Evolutionary conservation across 129 eudicot species (phyloP).

Genomic region (Logfia minima): DNA sequence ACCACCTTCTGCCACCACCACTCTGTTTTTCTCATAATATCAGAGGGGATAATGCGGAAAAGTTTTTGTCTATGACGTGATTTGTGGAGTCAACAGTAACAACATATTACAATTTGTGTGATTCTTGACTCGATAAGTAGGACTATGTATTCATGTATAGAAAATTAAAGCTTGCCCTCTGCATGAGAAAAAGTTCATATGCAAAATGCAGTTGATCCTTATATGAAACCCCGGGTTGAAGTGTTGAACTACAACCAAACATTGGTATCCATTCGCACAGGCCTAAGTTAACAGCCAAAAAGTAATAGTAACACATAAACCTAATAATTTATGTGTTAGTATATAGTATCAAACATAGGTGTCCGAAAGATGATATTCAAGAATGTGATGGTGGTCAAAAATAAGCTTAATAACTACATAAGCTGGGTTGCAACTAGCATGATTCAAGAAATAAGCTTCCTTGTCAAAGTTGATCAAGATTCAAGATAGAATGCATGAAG

Average conservation of each 20-base stretch:
- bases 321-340: too few relatives aligned
- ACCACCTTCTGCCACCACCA: too few relatives aligned
- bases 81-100: neutral
- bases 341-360: too few relatives aligned
- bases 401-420: neutral
- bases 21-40: too few relatives aligned
- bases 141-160: neutral
- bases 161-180: neutral
- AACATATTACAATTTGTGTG: neutral
- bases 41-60: too few relatives aligned
- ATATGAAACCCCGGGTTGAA: neutral
- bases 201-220: neutral
- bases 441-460: neutral
- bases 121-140: neutral
- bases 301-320: too few relatives aligned
- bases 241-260: neutral
- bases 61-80: neutral
- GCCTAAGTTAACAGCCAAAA: too few relatives aligned
- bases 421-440: neutral
- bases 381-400: neutral
- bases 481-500: slow-evolving; percentile 26
- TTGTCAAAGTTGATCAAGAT: neutral
- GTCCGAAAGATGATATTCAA: neutral
- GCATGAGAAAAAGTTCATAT: neutral
- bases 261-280: too few relatives aligned